These are phyloP conservation scores for Monilinia fructigena DNA, from an alignment of 2,329 filamentous ascomycete genomes.

Conservation along the genomic window DNA sequence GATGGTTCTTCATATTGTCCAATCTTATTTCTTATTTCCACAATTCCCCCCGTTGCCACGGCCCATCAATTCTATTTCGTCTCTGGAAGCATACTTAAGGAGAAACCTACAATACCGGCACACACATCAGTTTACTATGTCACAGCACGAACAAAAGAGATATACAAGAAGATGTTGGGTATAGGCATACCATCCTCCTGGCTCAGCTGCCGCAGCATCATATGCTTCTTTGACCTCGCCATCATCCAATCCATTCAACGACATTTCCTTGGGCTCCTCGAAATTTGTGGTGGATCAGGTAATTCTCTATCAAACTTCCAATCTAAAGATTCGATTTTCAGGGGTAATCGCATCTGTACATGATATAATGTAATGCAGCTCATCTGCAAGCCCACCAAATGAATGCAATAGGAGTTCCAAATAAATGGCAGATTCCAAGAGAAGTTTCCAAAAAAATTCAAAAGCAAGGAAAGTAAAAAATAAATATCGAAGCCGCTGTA, in stretches of 20 bases:
- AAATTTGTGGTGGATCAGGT: constrained; percentile 14
- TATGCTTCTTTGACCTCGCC: constrained; percentile 79
- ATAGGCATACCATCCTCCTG: constrained; percentile 77
- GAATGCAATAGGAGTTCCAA: constrained; percentile 10
- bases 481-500: not conserved
- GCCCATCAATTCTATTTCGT: constrained; percentile 77
- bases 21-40: constrained; percentile 77
- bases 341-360: constrained; percentile 36
- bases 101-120: constrained; percentile 69
- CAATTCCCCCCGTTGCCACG: constrained; percentile 80
- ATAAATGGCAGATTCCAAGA: constrained; percentile 14
- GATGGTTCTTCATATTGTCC: constrained; percentile 78
- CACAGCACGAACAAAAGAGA: constrained; percentile 1
- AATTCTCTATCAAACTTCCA: constrained; percentile 18
- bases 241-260: constrained; percentile 90
- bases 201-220: constrained; percentile 73
- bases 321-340: constrained; percentile 32
- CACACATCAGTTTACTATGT: constrained; percentile 27
- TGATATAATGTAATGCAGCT: constrained; percentile 34
- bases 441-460: not conserved
- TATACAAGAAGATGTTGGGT: constrained; percentile 19
- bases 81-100: constrained; percentile 84
- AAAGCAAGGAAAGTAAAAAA: not conserved
- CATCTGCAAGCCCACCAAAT: constrained; percentile 31
- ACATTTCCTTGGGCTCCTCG: constrained; percentile 59